Percentiles rank a stretch among this genome's conserved stretches.
phyloP scores from a whole-genome alignment of 805 yeast genomes.

The Wickerhamiella sergipiensis region DNA sequence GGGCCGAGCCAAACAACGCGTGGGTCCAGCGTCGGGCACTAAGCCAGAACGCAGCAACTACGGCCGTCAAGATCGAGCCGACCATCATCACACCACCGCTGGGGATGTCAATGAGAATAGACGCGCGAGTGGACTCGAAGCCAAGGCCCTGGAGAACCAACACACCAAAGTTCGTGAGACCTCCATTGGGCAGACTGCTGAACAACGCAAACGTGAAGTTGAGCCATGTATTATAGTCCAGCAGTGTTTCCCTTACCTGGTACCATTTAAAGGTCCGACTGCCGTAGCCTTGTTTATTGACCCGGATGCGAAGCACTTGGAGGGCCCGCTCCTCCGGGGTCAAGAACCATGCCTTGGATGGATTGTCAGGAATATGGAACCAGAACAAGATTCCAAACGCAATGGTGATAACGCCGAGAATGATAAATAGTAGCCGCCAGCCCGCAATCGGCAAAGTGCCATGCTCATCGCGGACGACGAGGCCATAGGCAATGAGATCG shows the following conservation, averaged over 20 bases:
- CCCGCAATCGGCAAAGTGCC: constrained; percentile 25
- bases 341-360: constrained; percentile 27
- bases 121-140: constrained; percentile 23
- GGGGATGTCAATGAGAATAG: constrained; percentile 29
- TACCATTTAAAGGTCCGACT: constrained; percentile 38
- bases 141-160: constrained; percentile 34
- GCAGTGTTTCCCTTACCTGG: constrained; percentile 39
- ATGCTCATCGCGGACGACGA: constrained; percentile 6
- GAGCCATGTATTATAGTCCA: constrained; percentile 38
- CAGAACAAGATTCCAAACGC: constrained; percentile 34
- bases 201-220: constrained; percentile 30
- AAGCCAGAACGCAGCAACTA: constrained; percentile 4
- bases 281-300: constrained; percentile 46
- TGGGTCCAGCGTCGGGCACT: constrained; percentile 7
- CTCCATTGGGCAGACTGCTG: constrained; percentile 41
- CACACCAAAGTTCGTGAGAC: constrained; percentile 35
- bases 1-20: constrained; percentile 5
- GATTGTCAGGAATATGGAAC: constrained; percentile 43
- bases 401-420: constrained; percentile 47
- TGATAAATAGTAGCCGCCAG: constrained; percentile 49
- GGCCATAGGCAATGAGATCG: constrained; percentile 17
- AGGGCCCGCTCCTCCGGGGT: constrained; percentile 32
- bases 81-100: constrained; percentile 32
- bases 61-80: constrained; percentile 7
- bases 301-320: constrained; percentile 40